phyloP scores from a whole-genome alignment of 352 stramenopile genomes.

The Globisporangium cylindrosporum region DNA sequence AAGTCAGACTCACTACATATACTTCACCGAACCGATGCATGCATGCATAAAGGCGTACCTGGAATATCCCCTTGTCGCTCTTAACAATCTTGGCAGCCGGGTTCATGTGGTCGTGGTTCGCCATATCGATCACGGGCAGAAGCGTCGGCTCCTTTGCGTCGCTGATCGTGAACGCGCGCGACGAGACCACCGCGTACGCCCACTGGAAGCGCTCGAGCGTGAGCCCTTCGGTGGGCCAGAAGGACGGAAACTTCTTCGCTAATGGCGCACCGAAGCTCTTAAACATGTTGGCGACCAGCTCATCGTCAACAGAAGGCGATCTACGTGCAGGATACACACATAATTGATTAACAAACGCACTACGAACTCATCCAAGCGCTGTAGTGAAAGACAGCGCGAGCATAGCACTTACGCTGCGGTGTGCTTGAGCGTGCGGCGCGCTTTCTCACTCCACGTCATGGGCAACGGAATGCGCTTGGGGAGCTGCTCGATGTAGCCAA shows the following conservation, averaged over 20 bases:
- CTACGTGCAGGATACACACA: constrained; percentile 15
- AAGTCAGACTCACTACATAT: background rate
- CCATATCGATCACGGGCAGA: constrained; percentile 78
- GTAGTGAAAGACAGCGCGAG: background rate
- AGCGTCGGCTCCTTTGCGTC: constrained; percentile 47
- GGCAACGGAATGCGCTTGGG: constrained; percentile 45
- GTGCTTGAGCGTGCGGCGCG: constrained; percentile 34
- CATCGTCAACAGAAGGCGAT: constrained; percentile 46
- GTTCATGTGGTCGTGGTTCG: constrained; percentile 49
- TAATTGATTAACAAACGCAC: background rate
- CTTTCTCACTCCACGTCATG: constrained; percentile 34
- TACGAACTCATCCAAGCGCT: background rate
- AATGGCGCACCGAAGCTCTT: constrained; percentile 35
- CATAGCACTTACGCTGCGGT: constrained; percentile 29
- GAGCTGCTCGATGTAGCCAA: constrained; percentile 63
- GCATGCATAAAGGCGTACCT: constrained; percentile 25
- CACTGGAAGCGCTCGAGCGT: constrained; percentile 52
- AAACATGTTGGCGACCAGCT: constrained; percentile 54
- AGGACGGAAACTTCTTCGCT: constrained; percentile 26
- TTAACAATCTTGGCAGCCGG: constrained; percentile 52
- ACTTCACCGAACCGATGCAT: background rate
- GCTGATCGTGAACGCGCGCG: constrained; percentile 45
- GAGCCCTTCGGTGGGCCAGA: constrained; percentile 37
- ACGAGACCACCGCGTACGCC: constrained; percentile 71
- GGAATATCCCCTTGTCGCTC: constrained; percentile 35